Conservation (phyloP, 352 stramenopile genomes). For the Globisporangium echinulatum region DNA sequence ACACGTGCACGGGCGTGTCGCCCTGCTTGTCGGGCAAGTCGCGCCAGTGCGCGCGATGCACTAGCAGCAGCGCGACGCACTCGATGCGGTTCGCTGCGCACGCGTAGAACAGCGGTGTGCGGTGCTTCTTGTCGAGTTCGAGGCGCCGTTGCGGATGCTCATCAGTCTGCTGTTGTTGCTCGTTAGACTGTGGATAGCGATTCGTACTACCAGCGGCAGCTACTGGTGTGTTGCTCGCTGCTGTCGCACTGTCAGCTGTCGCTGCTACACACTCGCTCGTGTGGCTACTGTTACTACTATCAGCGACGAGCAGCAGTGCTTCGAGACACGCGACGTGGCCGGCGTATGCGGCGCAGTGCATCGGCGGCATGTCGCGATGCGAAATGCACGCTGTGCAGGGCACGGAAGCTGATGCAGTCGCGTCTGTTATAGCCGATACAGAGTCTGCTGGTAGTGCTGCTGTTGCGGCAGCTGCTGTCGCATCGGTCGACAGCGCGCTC, state of each 20-base stretch:
- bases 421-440: not conserved
- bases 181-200: too few relatives aligned
- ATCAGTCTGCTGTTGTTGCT: not conserved
- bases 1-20: constrained; percentile 63
- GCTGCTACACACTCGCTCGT: not conserved
- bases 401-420: not conserved
- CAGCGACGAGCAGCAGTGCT: constrained; percentile 18
- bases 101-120: constrained; percentile 61
- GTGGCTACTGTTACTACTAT: not conserved
- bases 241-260: not conserved
- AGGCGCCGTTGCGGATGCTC: constrained; percentile 5
- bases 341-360: constrained; percentile 51
- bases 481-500: not conserved
- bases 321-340: constrained; percentile 36
- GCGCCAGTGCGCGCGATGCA: constrained; percentile 31
- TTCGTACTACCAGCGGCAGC: too few relatives aligned
- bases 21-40: constrained; percentile 50
- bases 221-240: not conserved
- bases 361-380: constrained; percentile 45
- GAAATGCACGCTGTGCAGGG: constrained; percentile 30
- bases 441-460: not conserved
- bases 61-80: constrained; percentile 35
- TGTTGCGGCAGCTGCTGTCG: not conserved
- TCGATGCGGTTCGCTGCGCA: constrained; percentile 47
- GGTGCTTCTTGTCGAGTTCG: constrained; percentile 50